These are phyloP conservation scores for Brassica rapa DNA, from an alignment of 345 rosid genomes.

Conservation along the genomic window DNA sequence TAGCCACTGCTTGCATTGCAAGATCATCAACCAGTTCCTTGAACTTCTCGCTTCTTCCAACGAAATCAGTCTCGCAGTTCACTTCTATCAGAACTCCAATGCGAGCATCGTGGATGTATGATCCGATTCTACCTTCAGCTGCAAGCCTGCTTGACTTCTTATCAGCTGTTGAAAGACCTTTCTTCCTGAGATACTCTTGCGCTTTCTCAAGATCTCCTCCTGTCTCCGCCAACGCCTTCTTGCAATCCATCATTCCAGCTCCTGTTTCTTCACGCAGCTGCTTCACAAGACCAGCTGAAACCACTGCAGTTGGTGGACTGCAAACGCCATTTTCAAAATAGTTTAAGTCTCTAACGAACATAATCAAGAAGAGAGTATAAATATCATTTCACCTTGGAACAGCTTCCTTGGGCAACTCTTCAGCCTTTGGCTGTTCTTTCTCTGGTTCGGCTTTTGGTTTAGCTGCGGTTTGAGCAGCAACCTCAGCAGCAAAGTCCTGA, in stretches of 20 bases:
- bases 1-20: constrained; percentile 90
- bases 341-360: neutral
- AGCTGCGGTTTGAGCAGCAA: constrained; percentile 87
- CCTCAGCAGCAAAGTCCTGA: constrained; percentile 96
- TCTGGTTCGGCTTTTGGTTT: constrained; percentile 52
- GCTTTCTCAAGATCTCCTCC: constrained; percentile 93
- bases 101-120: constrained; percentile 88
- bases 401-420: constrained; percentile 54
- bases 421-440: constrained; percentile 54
- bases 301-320: constrained; percentile 58
- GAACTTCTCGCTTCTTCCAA: constrained; percentile 87
- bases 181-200: constrained; percentile 91
- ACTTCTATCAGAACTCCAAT: constrained; percentile 92
- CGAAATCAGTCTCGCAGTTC: constrained; percentile 93
- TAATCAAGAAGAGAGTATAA: neutral
- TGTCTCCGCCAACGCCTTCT: constrained; percentile 87
- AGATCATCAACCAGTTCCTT: constrained; percentile 88
- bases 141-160: constrained; percentile 93
- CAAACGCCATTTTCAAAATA: constrained; percentile 10
- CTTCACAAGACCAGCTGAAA: constrained; percentile 87
- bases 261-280: constrained; percentile 95
- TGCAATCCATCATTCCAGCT: constrained; percentile 99
- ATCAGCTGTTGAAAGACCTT: constrained; percentile 90
- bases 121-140: constrained; percentile 92
- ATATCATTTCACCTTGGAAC: constrained; percentile 52